Evolutionary conservation across 768 basidiomycete genomes (phyloP).

Genomic region (Rhodotorula taiwanensis): DNA sequence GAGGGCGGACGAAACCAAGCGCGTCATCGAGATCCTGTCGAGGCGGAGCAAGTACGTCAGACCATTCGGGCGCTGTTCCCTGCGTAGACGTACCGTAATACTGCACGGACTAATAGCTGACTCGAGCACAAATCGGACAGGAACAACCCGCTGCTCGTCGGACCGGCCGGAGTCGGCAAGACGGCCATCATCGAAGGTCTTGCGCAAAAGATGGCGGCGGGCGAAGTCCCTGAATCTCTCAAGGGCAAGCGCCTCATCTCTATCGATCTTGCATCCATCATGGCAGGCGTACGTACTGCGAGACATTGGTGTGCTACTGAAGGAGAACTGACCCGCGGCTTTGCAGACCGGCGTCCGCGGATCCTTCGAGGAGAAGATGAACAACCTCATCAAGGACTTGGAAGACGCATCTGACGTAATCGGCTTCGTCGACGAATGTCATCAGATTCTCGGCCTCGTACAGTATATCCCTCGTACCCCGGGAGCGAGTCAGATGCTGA

Average conservation of each 20-base stretch:
- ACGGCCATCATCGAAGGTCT: slow-evolving; percentile 91
- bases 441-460: too few relatives aligned
- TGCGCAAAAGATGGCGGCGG: slow-evolving; percentile 86
- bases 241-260: slow-evolving; percentile 45
- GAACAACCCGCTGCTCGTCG: slow-evolving; percentile 90
- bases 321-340: slow-evolving; percentile 18
- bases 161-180: slow-evolving; percentile 55
- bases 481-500: too few relatives aligned
- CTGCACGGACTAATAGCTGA: too few relatives aligned
- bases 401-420: slow-evolving; percentile 74
- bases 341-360: slow-evolving; percentile 29
- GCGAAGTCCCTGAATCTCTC: slow-evolving; percentile 74
- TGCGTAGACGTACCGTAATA: too few relatives aligned
- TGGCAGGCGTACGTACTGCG: slow-evolving; percentile 7
- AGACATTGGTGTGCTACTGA: slow-evolving; percentile 64
- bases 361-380: slow-evolving; percentile 82
- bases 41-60: slow-evolving; percentile 52
- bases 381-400: slow-evolving; percentile 77
- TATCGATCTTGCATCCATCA: slow-evolving; percentile 25
- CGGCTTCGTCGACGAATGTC: slow-evolving; percentile 67
- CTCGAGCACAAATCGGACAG: slow-evolving; percentile 46
- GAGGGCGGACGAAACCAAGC: slow-evolving; percentile 27
- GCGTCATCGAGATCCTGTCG: slow-evolving; percentile 30
- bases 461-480: too few relatives aligned
- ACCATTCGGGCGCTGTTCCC: too few relatives aligned